Evolutionary conservation across 2,329 filamentous ascomycete genomes (phyloP).

Genomic region (Neonectria hederae): DNA sequence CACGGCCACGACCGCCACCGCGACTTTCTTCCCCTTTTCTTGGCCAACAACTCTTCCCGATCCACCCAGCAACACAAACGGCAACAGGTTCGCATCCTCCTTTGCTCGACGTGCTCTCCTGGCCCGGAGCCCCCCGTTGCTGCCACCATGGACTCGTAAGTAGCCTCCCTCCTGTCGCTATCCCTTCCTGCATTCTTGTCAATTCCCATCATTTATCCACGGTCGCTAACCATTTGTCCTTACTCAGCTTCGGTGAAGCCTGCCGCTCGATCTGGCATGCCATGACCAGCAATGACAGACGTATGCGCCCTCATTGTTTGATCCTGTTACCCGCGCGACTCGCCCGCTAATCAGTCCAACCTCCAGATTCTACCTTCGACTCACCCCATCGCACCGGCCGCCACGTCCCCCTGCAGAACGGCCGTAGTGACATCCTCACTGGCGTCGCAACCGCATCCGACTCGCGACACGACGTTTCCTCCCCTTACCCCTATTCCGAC

Average conservation of each 20-base stretch:
- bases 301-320: constrained; percentile 53
- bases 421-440: constrained; percentile 82
- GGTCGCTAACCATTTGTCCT: constrained; percentile 28
- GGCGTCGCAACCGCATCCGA: constrained; percentile 90
- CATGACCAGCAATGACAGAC: constrained; percentile 77
- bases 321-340: constrained; percentile 9
- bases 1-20: constrained; percentile 21
- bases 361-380: constrained; percentile 86
- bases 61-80: constrained; percentile 21
- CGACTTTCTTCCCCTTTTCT: constrained; percentile 19
- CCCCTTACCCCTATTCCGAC: constrained; percentile 82
- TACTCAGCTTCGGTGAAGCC: constrained; percentile 70
- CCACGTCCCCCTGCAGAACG: constrained; percentile 88
- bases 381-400: constrained; percentile 91
- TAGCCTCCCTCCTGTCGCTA: constrained; percentile 8
- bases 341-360: constrained; percentile 32
- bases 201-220: not conserved
- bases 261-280: constrained; percentile 96
- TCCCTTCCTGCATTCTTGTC: not conserved
- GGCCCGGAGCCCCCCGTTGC: constrained; percentile 34
- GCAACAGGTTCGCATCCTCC: constrained; percentile 21
- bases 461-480: constrained; percentile 84
- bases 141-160: constrained; percentile 46
- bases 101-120: constrained; percentile 20
- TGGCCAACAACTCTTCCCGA: constrained; percentile 12